Evolutionary conservation across 768 basidiomycete species (phyloP), one percentile per base, ranked within the genome.

Genomic region (Pleurotus djamor): DNA sequence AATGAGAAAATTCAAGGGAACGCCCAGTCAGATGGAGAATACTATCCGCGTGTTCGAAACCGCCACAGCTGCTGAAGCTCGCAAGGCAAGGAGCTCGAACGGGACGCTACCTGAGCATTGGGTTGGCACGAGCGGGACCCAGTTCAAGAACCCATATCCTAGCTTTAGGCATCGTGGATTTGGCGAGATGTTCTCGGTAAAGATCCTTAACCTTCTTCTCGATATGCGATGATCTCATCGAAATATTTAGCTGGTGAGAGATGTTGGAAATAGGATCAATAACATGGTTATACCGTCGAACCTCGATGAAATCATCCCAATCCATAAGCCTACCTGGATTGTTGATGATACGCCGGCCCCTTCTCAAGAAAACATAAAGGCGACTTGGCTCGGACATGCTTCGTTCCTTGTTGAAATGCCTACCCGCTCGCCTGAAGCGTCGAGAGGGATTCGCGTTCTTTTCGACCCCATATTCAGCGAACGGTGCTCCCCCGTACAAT

Each of bases 301-400:
- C 64, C 0, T 33, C 58, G 0, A 55, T 65, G 38, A 66, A 64
- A 1, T 71, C 28, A 66, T 76, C 48, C 69, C 69, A 8, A 67
- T 79, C 58, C 68, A 71, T 62, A 69, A 71, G 62, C 75, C 81
- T 44, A 74, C 71, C 48, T 74, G 75, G 81, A 69, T 74, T 59
- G 60, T 63, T 55, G 49, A 69, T 58, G n/a, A 62, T 50, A 43
- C 60, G 48, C 16, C 36, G n/a, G 62, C 67, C 28, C 56, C 64
- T 17, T 17, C 45, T n/a, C 14, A 47, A 36, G 61, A 64, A n/a
- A 60, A 76, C 62, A 75, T 84, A 36, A 83, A 79, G 60, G 70
- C 80, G 5, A 84, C 83, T 0, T 83, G 81, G 81, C 71, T 84
- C 0, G 83, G 83, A 8, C 83, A 84, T 67, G 83, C 83, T 0